Percentiles rank a stretch among this genome's conserved stretches.
phyloP scores from a whole-genome alignment of 352 stramenopile genomes.

The Hyaloperonospora arabidopsidis region DNA sequence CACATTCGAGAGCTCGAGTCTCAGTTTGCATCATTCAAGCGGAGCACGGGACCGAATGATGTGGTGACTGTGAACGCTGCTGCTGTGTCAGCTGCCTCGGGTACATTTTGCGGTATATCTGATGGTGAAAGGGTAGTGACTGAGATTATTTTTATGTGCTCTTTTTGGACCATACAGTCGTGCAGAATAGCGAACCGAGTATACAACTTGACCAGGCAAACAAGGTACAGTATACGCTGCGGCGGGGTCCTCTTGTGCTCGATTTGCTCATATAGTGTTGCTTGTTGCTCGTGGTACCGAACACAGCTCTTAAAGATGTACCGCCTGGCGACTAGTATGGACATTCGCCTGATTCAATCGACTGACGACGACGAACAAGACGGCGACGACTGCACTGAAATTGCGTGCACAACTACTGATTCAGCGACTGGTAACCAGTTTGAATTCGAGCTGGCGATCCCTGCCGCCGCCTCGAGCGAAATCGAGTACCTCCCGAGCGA shows the following conservation, averaged over 20 bases:
- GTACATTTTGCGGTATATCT: slow-evolving; percentile 8
- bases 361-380: slow-evolving; percentile 50
- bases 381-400: slow-evolving; percentile 44
- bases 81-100: slow-evolving; percentile 20
- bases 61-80: slow-evolving; percentile 33
- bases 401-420: slow-evolving; percentile 60
- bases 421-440: slow-evolving; percentile 60
- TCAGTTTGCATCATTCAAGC: slow-evolving; percentile 45
- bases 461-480: slow-evolving; percentile 48
- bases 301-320: slow-evolving; percentile 70
- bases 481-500: slow-evolving; percentile 78
- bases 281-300: background rate
- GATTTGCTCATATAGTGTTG: background rate
- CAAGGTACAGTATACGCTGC: slow-evolving; percentile 36
- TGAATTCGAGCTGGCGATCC: slow-evolving; percentile 70
- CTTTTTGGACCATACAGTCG: slow-evolving; percentile 12
- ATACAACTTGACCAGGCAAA: slow-evolving; percentile 60
- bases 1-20: slow-evolving; percentile 50
- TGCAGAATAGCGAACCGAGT: slow-evolving; percentile 36
- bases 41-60: slow-evolving; percentile 31
- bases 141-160: background rate
- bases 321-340: slow-evolving; percentile 62
- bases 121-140: background rate
- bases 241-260: background rate
- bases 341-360: slow-evolving; percentile 67